Evolutionary conservation across 2,329 filamentous ascomycete genomes (phyloP), one percentile per base, ranked within the genome.

Genomic region (Ophiobolus disseminans): DNA sequence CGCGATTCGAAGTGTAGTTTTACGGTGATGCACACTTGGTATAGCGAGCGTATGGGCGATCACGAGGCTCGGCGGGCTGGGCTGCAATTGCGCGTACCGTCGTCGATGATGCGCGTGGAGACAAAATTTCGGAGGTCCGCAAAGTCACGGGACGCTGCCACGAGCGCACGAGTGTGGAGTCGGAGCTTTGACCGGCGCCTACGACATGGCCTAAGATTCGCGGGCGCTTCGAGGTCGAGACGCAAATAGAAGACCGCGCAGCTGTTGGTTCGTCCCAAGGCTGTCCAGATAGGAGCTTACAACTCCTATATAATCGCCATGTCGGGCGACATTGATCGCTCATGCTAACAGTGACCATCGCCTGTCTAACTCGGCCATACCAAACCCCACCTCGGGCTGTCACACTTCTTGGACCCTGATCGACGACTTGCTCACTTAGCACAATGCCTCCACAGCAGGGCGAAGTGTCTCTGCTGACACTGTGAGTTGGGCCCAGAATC

Each of bases 371-470:
- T 30, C 48, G 35, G 17, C 45, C 32, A 36, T 16, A 31, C 9
- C 25, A 21, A 14, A 25, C 20, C 34, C 23, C 45, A 35, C 40
- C 30, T 45, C 45, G 46, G 45, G 47, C 35, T 37, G 32, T 28
- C 50, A 43, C 37, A 40, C 17, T 34, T 34, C 47, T 45, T 51
- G 37, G 28, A 45, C 19, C 48, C 60, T 56, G 40, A 50, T 34
- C 40, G 10, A 44, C 28, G 25, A 14, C 39, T 30, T 20, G 10
- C 14, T 43, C 52, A 49, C 35, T 45, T 40, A 57, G n/a, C 63
- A 68, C 26, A 17, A 80, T 80, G 78, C 78, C 78, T 60, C 76
- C 75, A 35, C 70, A 72, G 52, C 76, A 74, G 49, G 78, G 77
- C 41, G 78, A 80, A 51, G 74, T 74, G 43, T 72, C 76, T 19